Percentiles rank a stretch among this genome's conserved stretches.
These are phyloP conservation scores for Zymoseptoria ardabiliae DNA, from an alignment of 2,329 filamentous ascomycete genomes.

Conservation along the genomic window DNA sequence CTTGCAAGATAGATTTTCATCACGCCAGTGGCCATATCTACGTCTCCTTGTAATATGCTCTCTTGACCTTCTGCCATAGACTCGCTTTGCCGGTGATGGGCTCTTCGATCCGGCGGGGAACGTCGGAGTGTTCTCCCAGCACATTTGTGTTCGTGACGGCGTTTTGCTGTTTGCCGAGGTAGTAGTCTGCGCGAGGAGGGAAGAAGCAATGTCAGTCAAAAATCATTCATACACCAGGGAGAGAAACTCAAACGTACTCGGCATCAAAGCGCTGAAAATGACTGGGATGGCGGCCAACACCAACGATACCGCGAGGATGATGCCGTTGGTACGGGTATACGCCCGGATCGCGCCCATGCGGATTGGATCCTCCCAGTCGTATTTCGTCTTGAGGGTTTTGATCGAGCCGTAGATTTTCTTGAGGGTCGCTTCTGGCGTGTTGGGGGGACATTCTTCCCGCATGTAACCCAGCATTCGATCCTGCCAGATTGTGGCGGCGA, in stretches of 20 bases:
- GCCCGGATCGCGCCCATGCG: conserved; percentile 2
- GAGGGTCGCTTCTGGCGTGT: background rate
- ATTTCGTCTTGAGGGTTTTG: background rate
- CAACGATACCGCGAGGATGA: conserved; percentile 1
- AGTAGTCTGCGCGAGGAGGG: background rate
- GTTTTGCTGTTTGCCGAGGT: no score
- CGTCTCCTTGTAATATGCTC: no score
- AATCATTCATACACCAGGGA: background rate
- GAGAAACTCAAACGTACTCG: background rate
- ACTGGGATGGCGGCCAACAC: background rate
- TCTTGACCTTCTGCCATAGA: no score
- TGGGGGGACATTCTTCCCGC: conserved; percentile 2
- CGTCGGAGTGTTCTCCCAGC: no score
- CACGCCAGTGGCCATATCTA: no score
- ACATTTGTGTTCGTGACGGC: no score
- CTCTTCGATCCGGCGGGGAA: no score
- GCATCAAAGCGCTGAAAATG: conserved; percentile 4
- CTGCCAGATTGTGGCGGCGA: conserved; percentile 19
- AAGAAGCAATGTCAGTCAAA: background rate
- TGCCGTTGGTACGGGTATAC: conserved; percentile 3
- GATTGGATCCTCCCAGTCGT: background rate
- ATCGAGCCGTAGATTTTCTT: conserved; percentile 2
- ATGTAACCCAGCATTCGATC: conserved; percentile 3
- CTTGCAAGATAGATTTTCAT: no score
- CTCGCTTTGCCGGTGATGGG: no score